Base-by-base conservation (phyloP, 805 yeast genomes). In the Grigorovia transvaalensis region DNA sequence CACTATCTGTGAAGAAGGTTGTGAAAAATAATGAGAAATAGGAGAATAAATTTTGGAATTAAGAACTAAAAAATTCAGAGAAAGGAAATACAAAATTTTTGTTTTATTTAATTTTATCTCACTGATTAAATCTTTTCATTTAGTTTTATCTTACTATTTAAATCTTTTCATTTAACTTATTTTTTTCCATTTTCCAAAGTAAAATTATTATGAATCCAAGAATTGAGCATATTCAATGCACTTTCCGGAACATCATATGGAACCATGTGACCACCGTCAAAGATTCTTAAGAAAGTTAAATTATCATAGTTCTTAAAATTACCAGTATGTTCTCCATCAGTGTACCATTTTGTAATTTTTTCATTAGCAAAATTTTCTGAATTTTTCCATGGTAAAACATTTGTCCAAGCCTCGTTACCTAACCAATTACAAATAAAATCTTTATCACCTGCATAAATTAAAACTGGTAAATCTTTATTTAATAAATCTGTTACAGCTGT, bases 341-440 rank as follows among this genome's bases (percentile, higher is more conserved):
- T 63, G 23, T 54, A 68, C 84, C 84, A 80, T 43, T 73, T 60
- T 57, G 71, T 71, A 42, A 67, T 64, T 63, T 69, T 70, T 30
- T 72, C 75, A 35, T 69, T 61, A 58, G 72, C 73, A 66, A 81
- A 86, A 52, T 74, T 78, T 38, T 76, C 76, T 45, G 74, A 70
- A 43, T 79, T 78, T 29, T 75, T 67, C 86, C 88, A 85, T 62
- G 85, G 85, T 51, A 88, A 75, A 47, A 72, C 78, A 64, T 85
- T 75, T 41, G 91, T 75, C 95, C 96, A 87, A 15, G 85, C 93
- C 63, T 81, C 79, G 68, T 89, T 89, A 57, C 97, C 98, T 63
- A 91, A 77, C 96, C 96, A 90, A 74, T 91, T 90, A 73, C 97
- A 90, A 65, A 90, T 90, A 70, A 83, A 90, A 70, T 90, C 98